Evolutionary conservation across 768 basidiomycete species (phyloP).

Genomic region (Pluteus cervinus): DNA sequence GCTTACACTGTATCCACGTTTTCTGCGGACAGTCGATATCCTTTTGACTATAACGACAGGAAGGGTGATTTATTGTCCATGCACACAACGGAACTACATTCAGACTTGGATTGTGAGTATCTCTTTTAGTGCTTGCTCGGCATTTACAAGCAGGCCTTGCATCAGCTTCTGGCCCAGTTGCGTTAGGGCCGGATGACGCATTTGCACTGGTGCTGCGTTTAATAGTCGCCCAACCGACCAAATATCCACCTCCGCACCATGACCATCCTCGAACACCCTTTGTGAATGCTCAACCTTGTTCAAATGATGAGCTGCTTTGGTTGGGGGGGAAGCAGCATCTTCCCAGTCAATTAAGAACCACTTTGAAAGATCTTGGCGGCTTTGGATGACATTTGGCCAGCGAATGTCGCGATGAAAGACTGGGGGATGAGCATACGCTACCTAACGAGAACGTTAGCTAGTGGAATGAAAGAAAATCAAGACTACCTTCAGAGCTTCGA

Average conservation of each 20-base stretch:
- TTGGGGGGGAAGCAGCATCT: conserved; percentile 15
- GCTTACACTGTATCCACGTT: too few relatives aligned
- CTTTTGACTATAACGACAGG: too few relatives aligned
- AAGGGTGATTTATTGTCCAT: too few relatives aligned
- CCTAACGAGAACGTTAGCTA: conserved; percentile 8
- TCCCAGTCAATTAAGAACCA: conserved; percentile 27
- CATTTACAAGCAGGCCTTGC: too few relatives aligned
- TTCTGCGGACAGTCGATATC: too few relatives aligned
- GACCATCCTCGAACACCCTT: conserved; percentile 15
- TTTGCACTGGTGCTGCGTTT: too few relatives aligned
- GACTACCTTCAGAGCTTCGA: conserved; percentile 13
- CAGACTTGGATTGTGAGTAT: too few relatives aligned
- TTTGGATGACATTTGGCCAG: conserved; percentile 17
- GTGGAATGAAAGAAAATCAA: conserved; percentile 1
- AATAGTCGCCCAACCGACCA: conserved; percentile 22
- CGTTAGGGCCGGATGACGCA: too few relatives aligned
- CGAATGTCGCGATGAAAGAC: conserved; percentile 20
- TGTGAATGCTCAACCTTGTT: conserved; percentile 13
- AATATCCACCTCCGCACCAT: conserved; percentile 23
- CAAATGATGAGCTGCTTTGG: conserved; percentile 10
- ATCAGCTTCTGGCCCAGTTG: too few relatives aligned
- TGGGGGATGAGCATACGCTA: conserved; percentile 3
- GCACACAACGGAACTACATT: too few relatives aligned
- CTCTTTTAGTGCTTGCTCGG: too few relatives aligned
- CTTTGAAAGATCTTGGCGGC: conserved; percentile 11